These are phyloP conservation scores for Phytophthora melonis DNA, from an alignment of 352 stramenopile genomes.

Conservation along the genomic window DNA sequence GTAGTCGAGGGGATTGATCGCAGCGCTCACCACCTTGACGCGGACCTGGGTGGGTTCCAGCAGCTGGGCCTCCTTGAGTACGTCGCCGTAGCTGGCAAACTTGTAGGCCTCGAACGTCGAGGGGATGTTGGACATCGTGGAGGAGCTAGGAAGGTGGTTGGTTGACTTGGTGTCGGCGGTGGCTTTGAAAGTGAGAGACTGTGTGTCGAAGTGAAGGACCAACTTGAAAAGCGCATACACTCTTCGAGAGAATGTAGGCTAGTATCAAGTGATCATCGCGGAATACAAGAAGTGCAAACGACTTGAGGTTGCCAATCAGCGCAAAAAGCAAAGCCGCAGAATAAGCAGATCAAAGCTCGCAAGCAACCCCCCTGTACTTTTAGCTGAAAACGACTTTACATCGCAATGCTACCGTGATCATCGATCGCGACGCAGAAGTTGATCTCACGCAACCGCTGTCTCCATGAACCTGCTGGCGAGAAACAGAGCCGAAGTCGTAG, in stretches of 20 bases:
- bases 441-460: constrained; percentile 8
- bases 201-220: neutral
- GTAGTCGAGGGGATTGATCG: constrained; percentile 42
- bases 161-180: constrained; percentile 18
- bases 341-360: too few relatives aligned
- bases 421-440: constrained; percentile 1
- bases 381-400: neutral
- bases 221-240: too few relatives aligned
- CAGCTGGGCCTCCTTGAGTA: constrained; percentile 26
- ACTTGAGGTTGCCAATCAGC: too few relatives aligned
- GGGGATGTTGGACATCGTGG: constrained; percentile 19
- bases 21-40: constrained; percentile 35
- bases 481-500: neutral
- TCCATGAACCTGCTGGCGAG: neutral
- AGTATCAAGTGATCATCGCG: constrained; percentile 14
- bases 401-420: constrained; percentile 9
- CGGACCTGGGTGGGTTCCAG: constrained; percentile 27
- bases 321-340: too few relatives aligned
- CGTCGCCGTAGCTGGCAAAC: constrained; percentile 27
- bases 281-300: too few relatives aligned
- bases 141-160: neutral
- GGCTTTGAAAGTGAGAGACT: constrained; percentile 28
- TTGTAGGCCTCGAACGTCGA: constrained; percentile 37
- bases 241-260: constrained; percentile 12
- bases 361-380: too few relatives aligned